These are phyloP conservation scores for Ganoderma lucidum DNA, from an alignment of 1,284 basidiomycete species.

Conservation along the genomic window DNA sequence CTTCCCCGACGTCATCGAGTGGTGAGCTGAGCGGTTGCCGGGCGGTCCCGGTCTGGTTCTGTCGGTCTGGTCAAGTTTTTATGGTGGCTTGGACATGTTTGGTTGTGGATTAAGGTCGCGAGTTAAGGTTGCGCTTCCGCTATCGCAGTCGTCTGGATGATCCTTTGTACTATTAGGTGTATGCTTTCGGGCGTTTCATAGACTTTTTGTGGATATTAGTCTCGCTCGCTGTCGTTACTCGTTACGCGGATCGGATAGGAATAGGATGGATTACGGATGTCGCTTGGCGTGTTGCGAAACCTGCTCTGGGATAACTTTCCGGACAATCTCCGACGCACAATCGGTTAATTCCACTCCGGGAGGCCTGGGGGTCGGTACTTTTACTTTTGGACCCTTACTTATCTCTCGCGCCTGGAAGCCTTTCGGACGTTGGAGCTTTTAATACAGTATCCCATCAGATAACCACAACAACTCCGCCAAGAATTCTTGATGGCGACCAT, in stretches of 20 bases:
- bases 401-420: background rate
- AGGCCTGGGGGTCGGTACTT: background rate
- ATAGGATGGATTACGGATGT: background rate
- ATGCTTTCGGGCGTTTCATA: background rate
- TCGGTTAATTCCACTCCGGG: background rate
- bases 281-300: background rate
- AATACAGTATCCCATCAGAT: background rate
- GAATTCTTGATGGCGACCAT: background rate
- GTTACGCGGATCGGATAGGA: background rate
- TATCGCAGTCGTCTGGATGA: background rate
- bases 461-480: background rate
- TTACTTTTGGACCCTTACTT: background rate
- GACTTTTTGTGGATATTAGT: background rate
- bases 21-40: constrained; percentile 52
- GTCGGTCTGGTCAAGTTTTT: background rate
- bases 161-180: background rate
- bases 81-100: background rate
- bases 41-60: too few relatives aligned
- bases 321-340: background rate
- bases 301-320: background rate
- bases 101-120: background rate
- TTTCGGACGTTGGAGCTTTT: background rate
- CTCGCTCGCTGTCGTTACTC: background rate
- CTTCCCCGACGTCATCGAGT: constrained; percentile 82
- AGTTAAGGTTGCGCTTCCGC: background rate